Evolutionary conservation across 805 yeast genomes (phyloP).

Genomic region (Candida sanyiensis): DNA sequence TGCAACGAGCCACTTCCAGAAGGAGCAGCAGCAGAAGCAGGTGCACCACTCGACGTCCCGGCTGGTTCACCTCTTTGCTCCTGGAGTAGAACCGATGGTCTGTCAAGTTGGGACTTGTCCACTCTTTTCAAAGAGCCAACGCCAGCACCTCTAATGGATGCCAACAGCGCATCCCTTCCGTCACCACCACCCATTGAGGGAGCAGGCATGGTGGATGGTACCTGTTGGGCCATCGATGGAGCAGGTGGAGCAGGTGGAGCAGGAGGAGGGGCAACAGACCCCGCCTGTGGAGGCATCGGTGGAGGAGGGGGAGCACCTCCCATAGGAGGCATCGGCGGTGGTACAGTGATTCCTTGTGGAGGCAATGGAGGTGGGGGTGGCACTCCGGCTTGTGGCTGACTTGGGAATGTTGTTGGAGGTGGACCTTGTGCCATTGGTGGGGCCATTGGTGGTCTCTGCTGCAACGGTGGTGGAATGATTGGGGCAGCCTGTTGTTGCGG

Average conservation of each 20-base stretch:
- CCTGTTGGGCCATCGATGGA: conserved; percentile 30
- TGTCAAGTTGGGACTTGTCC: conserved; percentile 78
- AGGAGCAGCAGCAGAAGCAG: conserved; percentile 32
- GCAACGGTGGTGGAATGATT: conserved; percentile 20
- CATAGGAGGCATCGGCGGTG: conserved; percentile 2
- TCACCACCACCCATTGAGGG: conserved; percentile 37
- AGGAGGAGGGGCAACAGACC: no score
- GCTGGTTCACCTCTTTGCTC: conserved; percentile 64
- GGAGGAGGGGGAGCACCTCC: conserved; percentile 27
- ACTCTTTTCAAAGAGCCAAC: conserved; percentile 63
- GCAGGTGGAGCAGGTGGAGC: conserved; percentile 24
- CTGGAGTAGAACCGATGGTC: conserved; percentile 65
- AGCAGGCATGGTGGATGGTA: conserved; percentile 27
- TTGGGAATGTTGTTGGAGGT: conserved; percentile 10
- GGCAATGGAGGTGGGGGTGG: conserved; percentile 26
- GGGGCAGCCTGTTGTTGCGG: conserved; percentile 9
- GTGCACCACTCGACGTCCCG: conserved; percentile 30
- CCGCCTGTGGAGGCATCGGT: no score
- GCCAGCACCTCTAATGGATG: conserved; percentile 79
- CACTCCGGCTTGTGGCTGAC: conserved; percentile 4
- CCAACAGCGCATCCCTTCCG: conserved; percentile 75
- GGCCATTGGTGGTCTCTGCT: conserved; percentile 7
- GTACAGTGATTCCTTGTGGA: conserved; percentile 9
- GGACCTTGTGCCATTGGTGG: conserved; percentile 14
- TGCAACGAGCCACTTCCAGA: conserved; percentile 67